These are phyloP conservation scores for Tremellales sp. DNA, from an alignment of 1,284 basidiomycete genomes.

Conservation along the genomic window DNA sequence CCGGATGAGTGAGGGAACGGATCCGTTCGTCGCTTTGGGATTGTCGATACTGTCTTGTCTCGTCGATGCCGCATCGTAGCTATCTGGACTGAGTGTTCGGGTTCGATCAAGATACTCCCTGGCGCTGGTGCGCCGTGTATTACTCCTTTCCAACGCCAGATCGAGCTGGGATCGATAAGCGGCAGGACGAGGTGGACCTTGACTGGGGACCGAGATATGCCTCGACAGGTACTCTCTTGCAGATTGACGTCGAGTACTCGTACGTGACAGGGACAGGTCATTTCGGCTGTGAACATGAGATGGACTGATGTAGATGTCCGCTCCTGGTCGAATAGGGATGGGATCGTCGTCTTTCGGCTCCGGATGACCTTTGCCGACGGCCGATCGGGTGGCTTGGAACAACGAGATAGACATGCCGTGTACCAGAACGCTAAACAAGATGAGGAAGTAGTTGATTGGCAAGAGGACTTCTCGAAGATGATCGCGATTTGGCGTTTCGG, in stretches of 20 bases:
- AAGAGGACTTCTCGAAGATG: constrained; percentile 43
- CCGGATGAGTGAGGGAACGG: not conserved
- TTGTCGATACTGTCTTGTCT: not conserved
- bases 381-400: constrained; percentile 11
- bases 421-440: constrained; percentile 49
- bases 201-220: constrained; percentile 1
- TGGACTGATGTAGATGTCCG: not conserved
- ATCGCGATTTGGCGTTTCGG: constrained; percentile 42
- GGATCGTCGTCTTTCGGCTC: not conserved
- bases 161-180: constrained; percentile 2
- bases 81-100: not conserved
- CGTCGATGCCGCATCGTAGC: not conserved
- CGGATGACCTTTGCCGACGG: not conserved
- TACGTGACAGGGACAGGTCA: not conserved
- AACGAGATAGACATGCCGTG: constrained; percentile 44
- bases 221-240: constrained; percentile 2
- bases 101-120: not conserved
- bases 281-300: not conserved
- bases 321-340: constrained; percentile 6
- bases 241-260: not conserved
- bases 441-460: constrained; percentile 52
- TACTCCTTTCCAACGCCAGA: constrained; percentile 1
- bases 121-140: not conserved
- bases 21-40: no score
- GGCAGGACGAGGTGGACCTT: not conserved